Evolutionary conservation across 257 asterid genomes (phyloP), one percentile per base, ranked within the genome.

Genomic region (Schizonepeta tenuifolia): DNA sequence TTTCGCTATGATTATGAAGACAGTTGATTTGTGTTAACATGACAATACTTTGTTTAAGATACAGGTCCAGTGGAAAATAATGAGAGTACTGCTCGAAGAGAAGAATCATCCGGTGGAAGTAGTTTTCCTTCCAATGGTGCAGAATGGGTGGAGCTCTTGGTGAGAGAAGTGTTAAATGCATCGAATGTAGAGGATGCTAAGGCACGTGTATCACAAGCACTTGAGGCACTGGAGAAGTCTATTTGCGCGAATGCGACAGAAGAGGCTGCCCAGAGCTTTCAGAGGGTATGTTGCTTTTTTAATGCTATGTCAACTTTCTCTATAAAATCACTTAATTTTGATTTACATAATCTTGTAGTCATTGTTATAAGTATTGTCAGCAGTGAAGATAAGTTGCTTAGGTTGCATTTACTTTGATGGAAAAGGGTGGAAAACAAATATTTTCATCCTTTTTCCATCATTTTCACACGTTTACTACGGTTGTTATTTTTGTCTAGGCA

Each of bases 101-200:
- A 80, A 65, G 86, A 81, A 71, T 70, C 73, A 44, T 78, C 91
- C 2, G 71, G 69, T 24, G 83, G 76, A 70, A 77, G 70, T 72
- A 78, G 61, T 61, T 73, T 74, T 61, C 89, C 89, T 31, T 64
- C 64, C 15, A 76, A 71, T 75, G 92, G 92, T 26, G 80, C 89
- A 28, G 87, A 84, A 79, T 86, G 89, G 92, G 89, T 86, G 65
- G 92, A 86, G 71, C 89, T 86, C 43, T 72, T 86, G 82, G 86
- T 84, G 43, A 71, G 85, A 40, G 89, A 86, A 80, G 84, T 84
- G 9, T 58, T 71, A 21, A 83, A 63, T 79, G 87, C 89, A 28
- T 62, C 92, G 11, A 72, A 71, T 62, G 51, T 84, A 8, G 83
- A 84, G 13, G 92, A 82, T 74, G 92, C 92, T 47, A 86, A 79